Conservation (phyloP, 345 rosid genomes). For the Microthlaspi erraticum region DNA sequence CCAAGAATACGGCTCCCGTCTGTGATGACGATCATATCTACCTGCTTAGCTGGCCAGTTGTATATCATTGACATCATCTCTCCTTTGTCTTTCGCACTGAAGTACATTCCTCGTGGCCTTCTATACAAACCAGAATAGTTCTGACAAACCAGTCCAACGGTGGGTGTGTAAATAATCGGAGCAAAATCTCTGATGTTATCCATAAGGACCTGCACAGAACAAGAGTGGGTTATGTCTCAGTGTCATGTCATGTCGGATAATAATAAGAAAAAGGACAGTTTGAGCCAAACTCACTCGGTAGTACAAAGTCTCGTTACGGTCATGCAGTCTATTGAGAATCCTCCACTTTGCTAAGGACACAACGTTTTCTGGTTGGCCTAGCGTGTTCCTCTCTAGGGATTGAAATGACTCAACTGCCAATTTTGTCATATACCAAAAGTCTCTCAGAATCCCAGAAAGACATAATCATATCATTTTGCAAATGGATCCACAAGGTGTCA, state of each 20-base stretch:
- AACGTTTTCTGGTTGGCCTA: constrained; percentile 60
- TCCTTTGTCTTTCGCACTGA: constrained; percentile 98
- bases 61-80: constrained; percentile 99
- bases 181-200: constrained; percentile 95
- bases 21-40: constrained; percentile 98
- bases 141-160: constrained; percentile 96
- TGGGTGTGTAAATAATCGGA: constrained; percentile 93
- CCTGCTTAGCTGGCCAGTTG: constrained; percentile 93
- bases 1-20: constrained; percentile 99
- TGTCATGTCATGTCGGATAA: neutral
- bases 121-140: constrained; percentile 95
- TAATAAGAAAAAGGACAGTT: neutral
- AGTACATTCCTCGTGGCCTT: constrained; percentile 99
- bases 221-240: neutral
- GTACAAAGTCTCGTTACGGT: constrained; percentile 94
- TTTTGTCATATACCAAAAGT: constrained; percentile 24
- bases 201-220: constrained; percentile 75
- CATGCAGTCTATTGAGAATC: constrained; percentile 94
- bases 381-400: constrained; percentile 84
- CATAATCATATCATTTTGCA: neutral
- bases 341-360: constrained; percentile 96
- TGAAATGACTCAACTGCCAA: constrained; percentile 85
- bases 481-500: constrained; percentile 2
- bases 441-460: constrained; percentile 13
- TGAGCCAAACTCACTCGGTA: constrained; percentile 67